Evolutionary conservation across 306 rosid genomes (phyloP), one percentile per base, ranked within the genome.

Genomic region (Medicago ruthenica): DNA sequence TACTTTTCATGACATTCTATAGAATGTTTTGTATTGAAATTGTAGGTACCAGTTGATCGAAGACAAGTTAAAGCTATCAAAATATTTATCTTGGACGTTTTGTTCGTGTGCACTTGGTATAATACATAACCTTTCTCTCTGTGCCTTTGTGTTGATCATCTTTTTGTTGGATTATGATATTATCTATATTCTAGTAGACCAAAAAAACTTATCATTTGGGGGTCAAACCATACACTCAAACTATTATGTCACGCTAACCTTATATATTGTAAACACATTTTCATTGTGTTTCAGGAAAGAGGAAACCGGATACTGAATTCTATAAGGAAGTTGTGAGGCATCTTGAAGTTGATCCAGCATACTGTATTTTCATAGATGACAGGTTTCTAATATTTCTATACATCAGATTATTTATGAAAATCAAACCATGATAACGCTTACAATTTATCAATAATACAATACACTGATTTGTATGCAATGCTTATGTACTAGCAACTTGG

Each of bases 51-150:
- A 85, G 83, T 82, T 92, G 89, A 89, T 94, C 18, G 96, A 95
- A 88, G 92, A 87, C 71, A 90, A 95, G 79, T 64, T 95, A 74
- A 81, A 81, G 47, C 57, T 95, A 55, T 92, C 97, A 8, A 85
- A 84, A 83, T 92, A 95, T 87, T 70, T 95, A 76, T 87, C 93
- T 12, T 95, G 98, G 98, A 95, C 98, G 10, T 95, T 95, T 79
- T 95, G 98, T 82, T 95, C 98, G 9, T 92, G 89, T 68, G 39
- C 57, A 75, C 77, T 50, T 67, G 92, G 98, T 88, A 24, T n/a
- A n/a, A n/a, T n/a, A n/a, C n/a, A n/a, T n/a, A n/a, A n/a, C n/a
- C 22, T 51, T 5, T 20, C 39, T 22, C 65, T 51, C 17, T 60
- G 12, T 76, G 71, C 53, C 71, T 17, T 60, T 57, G 24, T 51